Conservation (phyloP, 2,329 filamentous ascomycete species). For the Dichotomopilus funicola region DNA sequence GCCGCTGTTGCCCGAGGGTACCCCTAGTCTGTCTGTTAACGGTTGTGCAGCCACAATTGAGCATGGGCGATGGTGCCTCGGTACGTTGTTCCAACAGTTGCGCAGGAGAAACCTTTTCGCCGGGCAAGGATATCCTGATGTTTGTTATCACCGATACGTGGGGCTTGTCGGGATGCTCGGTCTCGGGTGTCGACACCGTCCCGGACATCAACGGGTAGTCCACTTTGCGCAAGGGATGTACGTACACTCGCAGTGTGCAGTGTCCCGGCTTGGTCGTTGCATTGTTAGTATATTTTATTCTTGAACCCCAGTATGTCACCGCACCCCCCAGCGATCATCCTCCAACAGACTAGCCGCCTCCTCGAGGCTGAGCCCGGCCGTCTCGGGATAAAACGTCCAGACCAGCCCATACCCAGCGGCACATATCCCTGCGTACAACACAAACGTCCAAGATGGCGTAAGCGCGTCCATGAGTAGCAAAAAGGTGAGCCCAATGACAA, state of each 20-base stretch:
- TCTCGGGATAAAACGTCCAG: constrained; percentile 79
- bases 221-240: too few species aligned
- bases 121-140: too few species aligned
- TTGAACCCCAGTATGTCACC: constrained; percentile 27
- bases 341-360: constrained; percentile 67
- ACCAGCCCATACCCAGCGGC: constrained; percentile 59
- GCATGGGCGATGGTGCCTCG: constrained; percentile 1
- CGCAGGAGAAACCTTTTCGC: neutral
- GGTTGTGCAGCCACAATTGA: neutral
- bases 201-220: too few species aligned
- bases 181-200: too few species aligned
- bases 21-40: neutral
- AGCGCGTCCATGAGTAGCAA: constrained; percentile 76
- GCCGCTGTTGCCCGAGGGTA: constrained; percentile 8
- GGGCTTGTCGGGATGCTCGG: too few species aligned
- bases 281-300: too few species aligned
- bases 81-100: neutral
- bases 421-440: constrained; percentile 70
- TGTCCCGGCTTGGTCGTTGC: too few species aligned
- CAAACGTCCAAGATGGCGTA: constrained; percentile 71
- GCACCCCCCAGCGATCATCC: constrained; percentile 67
- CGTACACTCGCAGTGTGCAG: too few species aligned
- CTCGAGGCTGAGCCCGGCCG: constrained; percentile 72
- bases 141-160: too few species aligned
- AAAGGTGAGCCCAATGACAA: constrained; percentile 79